Conservation (phyloP, 257 asterid genomes). For the Solanum clarkiae region DNA sequence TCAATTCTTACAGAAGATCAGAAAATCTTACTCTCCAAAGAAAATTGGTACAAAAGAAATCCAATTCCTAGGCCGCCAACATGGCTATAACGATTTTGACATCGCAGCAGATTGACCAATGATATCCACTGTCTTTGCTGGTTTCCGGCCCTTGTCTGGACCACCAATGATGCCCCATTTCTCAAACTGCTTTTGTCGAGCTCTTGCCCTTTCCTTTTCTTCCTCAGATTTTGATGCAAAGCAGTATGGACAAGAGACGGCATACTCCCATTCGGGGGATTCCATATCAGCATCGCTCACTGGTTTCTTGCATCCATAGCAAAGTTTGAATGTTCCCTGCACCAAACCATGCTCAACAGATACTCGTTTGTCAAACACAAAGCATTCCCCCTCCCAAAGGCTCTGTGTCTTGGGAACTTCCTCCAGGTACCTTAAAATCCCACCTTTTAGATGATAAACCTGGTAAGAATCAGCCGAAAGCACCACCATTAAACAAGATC, state of each 20-base stretch:
- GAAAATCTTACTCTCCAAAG: not conserved
- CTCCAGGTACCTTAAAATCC: conserved; percentile 87
- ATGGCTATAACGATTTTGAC: conserved; percentile 16
- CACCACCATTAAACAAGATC: not conserved
- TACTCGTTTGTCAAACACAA: conserved; percentile 89
- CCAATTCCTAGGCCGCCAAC: not conserved
- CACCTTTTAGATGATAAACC: conserved; percentile 97
- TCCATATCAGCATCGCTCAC: conserved; percentile 88
- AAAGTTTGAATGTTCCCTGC: conserved; percentile 80
- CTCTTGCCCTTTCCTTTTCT: conserved; percentile 93
- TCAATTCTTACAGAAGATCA: not conserved
- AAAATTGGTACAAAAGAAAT: not conserved
- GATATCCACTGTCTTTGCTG: conserved; percentile 9
- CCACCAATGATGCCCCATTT: conserved; percentile 94
- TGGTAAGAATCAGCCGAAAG: conserved; percentile 6
- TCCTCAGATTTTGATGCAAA: conserved; percentile 73
- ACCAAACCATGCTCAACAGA: conserved; percentile 88
- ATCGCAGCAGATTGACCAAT: conserved; percentile 9
- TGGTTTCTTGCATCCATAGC: conserved; percentile 94
- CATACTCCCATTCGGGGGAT: conserved; percentile 78
- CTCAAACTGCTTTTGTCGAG: conserved; percentile 74
- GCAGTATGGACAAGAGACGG: conserved; percentile 85
- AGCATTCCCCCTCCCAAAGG: conserved; percentile 97
- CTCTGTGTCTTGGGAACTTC: conserved; percentile 73
- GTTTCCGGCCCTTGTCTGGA: conserved; percentile 83